phyloP scores from a whole-genome alignment of 2,329 filamentous ascomycete species.

The Teratosphaeria viscida region DNA sequence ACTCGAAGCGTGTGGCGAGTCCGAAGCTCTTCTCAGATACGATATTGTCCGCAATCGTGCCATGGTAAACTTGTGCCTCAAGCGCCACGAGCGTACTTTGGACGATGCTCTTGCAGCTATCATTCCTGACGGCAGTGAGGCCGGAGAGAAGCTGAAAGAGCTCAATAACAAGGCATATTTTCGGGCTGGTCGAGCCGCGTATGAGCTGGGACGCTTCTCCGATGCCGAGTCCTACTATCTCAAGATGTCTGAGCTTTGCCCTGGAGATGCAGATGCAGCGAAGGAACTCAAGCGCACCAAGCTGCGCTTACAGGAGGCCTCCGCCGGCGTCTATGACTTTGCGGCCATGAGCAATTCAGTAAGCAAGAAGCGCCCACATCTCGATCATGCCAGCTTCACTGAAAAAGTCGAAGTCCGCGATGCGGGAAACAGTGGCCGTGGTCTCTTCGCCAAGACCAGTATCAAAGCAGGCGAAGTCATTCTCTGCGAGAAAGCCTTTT shows the following conservation, averaged over 20 bases:
- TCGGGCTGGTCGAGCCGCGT: constrained; percentile 16
- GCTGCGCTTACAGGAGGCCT: constrained; percentile 11
- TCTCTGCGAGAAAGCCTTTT: constrained; percentile 27
- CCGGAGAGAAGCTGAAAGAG: neutral
- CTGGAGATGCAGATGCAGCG: constrained; percentile 7
- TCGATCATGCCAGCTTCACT: constrained; percentile 15
- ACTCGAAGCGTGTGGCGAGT: constrained; percentile 1
- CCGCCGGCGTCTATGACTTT: constrained; percentile 15
- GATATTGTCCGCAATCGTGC: constrained; percentile 17
- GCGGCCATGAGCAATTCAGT: constrained; percentile 5
- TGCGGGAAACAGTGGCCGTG: constrained; percentile 28
- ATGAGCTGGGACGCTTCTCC: constrained; percentile 13
- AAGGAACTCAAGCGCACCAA: constrained; percentile 5
- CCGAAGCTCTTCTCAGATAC: neutral
- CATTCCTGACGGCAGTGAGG: neutral
- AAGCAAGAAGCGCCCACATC: neutral
- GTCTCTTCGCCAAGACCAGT: constrained; percentile 32
- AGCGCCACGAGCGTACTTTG: constrained; percentile 10
- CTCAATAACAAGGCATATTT: constrained; percentile 15
- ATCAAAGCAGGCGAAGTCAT: constrained; percentile 33
- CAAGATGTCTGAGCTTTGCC: constrained; percentile 4
- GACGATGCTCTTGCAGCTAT: neutral
- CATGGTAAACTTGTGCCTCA: constrained; percentile 8
- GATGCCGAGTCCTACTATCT: constrained; percentile 5
- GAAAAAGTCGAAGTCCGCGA: constrained; percentile 4